These are phyloP conservation scores for Avena sativa DNA, from an alignment of 176 grass and related monocot species.

Conservation along the genomic window DNA sequence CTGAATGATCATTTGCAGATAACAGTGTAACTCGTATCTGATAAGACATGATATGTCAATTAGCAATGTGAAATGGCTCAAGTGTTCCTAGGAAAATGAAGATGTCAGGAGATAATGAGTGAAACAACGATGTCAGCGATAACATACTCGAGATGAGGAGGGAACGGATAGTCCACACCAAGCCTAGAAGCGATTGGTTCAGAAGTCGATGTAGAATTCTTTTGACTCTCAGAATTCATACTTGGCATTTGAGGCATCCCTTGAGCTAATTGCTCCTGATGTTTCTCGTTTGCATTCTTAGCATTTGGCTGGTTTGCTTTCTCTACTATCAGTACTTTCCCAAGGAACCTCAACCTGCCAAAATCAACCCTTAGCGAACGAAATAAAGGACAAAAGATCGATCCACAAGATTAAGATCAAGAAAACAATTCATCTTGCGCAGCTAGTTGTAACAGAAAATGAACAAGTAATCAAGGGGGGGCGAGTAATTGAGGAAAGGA, in stretches of 20 bases:
- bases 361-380: conserved; percentile 38
- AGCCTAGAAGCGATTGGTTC: conserved; percentile 83
- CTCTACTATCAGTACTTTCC: conserved; percentile 81
- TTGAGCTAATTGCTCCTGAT: conserved; percentile 45
- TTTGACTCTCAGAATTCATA: conserved; percentile 44
- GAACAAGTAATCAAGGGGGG: not conserved
- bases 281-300: conserved; percentile 49
- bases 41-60: not conserved
- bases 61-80: not conserved
- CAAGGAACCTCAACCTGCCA: conserved; percentile 85
- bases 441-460: not conserved
- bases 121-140: not conserved
- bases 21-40: not conserved
- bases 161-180: conserved; percentile 91
- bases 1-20: not conserved
- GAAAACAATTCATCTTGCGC: not conserved
- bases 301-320: conserved; percentile 56
- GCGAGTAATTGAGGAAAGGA: not conserved
- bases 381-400: not conserved
- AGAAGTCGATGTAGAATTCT: conserved; percentile 48
- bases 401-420: not conserved
- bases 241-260: conserved; percentile 40
- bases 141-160: conserved; percentile 89
- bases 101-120: not conserved
- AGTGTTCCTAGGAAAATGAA: not conserved